phyloP scores from a whole-genome alignment of 2,329 filamentous ascomycete species.

The Penicillium sp. region DNA sequence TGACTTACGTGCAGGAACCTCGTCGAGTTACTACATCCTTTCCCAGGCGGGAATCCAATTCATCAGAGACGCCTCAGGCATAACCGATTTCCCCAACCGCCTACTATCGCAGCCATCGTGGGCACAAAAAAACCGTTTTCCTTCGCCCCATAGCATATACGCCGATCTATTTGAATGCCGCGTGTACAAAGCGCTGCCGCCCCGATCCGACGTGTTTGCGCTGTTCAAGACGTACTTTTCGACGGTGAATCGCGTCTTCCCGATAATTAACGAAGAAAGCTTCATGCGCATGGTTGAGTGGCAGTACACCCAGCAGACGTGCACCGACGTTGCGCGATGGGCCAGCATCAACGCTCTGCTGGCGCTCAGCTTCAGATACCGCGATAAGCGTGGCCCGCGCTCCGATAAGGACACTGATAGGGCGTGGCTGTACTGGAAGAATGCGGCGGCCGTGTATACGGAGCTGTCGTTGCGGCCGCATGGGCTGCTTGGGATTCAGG shows the following conservation, averaged over 20 bases:
- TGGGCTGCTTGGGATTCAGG: slow-evolving; percentile 87
- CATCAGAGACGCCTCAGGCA: slow-evolving; percentile 95
- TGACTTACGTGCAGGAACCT: slow-evolving; percentile 61
- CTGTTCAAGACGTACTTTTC: slow-evolving; percentile 88
- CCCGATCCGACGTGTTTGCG: slow-evolving; percentile 79
- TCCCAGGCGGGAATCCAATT: slow-evolving; percentile 93
- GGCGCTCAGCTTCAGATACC: slow-evolving; percentile 80
- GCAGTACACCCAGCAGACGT: slow-evolving; percentile 87
- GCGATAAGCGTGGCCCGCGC: slow-evolving; percentile 87
- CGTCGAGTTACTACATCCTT: slow-evolving; percentile 93
- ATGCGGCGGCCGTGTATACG: slow-evolving; percentile 84
- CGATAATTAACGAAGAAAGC: slow-evolving; percentile 88
- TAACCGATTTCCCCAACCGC: slow-evolving; percentile 82
- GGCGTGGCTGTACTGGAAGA: slow-evolving; percentile 91
- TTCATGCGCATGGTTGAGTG: slow-evolving; percentile 95
- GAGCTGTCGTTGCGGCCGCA: slow-evolving; percentile 91
- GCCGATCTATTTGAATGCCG: slow-evolving; percentile 79
- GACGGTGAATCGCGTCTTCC: slow-evolving; percentile 97
- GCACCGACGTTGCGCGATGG: slow-evolving; percentile 94
- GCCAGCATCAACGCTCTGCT: slow-evolving; percentile 87
- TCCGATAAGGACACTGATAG: slow-evolving; percentile 84
- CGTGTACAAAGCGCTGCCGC: slow-evolving; percentile 74
- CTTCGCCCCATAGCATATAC: slow-evolving; percentile 96
- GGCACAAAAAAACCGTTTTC: slow-evolving; percentile 78
- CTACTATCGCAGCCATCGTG: slow-evolving; percentile 67